Conservation (phyloP, 768 basidiomycete species). For the Coprinopsis sp. region DNA sequence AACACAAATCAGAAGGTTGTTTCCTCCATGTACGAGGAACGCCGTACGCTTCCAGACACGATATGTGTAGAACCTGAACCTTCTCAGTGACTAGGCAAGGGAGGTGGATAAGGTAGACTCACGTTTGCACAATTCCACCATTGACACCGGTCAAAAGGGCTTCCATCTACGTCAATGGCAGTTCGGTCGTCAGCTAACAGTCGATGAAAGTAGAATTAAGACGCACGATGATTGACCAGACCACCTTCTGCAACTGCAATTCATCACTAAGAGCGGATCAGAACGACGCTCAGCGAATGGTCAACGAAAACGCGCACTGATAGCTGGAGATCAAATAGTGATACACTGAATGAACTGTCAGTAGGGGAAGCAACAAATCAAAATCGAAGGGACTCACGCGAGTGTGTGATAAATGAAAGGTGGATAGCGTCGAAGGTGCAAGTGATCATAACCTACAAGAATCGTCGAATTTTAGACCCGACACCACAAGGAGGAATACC, state of each 20-base stretch:
- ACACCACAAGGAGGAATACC: slow-evolving; percentile 6
- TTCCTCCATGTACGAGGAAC: not conserved
- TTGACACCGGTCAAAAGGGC: slow-evolving; percentile 40
- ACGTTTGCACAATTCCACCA: slow-evolving; percentile 50
- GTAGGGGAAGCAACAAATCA: not conserved
- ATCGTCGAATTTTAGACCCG: not conserved
- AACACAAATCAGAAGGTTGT: not conserved
- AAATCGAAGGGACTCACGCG: slow-evolving; percentile 26
- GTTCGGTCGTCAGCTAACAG: not conserved
- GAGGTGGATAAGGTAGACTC: slow-evolving; percentile 8
- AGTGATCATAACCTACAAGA: slow-evolving; percentile 35
- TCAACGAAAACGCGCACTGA: slow-evolving; percentile 20
- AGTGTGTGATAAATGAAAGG: slow-evolving; percentile 43
- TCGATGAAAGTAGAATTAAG: not conserved
- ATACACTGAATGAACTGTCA: slow-evolving; percentile 32
- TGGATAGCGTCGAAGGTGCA: slow-evolving; percentile 44
- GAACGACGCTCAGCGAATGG: not conserved
- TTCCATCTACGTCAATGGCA: slow-evolving; percentile 30
- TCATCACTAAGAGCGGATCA: slow-evolving; percentile 6
- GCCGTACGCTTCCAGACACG: slow-evolving; percentile 45
- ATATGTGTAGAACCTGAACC: slow-evolving; percentile 40
- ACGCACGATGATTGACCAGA: slow-evolving; percentile 9
- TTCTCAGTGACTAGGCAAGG: not conserved
- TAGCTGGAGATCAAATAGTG: slow-evolving; percentile 44
- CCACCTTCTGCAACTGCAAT: slow-evolving; percentile 6